Evolutionary conservation across 495 filamentous ascomycete genomes (phyloP).

Genomic region (Penicillium verhagenii): DNA sequence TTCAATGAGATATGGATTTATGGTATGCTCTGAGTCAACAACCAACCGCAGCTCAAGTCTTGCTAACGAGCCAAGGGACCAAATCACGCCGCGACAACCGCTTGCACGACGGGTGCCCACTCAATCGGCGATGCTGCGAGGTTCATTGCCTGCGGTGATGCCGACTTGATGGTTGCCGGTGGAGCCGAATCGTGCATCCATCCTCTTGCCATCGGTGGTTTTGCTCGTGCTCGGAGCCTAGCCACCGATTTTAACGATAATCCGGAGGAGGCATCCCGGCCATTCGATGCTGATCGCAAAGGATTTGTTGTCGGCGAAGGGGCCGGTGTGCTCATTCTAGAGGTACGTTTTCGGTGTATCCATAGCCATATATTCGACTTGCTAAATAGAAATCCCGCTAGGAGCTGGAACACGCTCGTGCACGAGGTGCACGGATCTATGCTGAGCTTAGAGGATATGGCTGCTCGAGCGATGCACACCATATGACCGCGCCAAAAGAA

Average conservation of each 20-base stretch:
- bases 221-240: slow-evolving; percentile 81
- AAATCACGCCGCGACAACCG: slow-evolving; percentile 87
- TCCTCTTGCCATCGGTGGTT: slow-evolving; percentile 87
- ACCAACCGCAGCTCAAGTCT: neutral
- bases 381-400: slow-evolving; percentile 27
- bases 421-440: slow-evolving; percentile 76
- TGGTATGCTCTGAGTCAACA: slow-evolving; percentile 34
- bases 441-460: slow-evolving; percentile 90
- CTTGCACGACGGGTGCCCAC: slow-evolving; percentile 94
- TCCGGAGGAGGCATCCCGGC: slow-evolving; percentile 73
- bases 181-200: slow-evolving; percentile 96
- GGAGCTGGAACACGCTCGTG: slow-evolving; percentile 84
- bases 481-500: slow-evolving; percentile 84
- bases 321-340: slow-evolving; percentile 80
- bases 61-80: slow-evolving; percentile 54
- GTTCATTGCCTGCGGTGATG: slow-evolving; percentile 87
- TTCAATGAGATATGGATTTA: slow-evolving; percentile 88
- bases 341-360: slow-evolving; percentile 43
- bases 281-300: slow-evolving; percentile 77
- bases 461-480: slow-evolving; percentile 80
- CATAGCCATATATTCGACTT: neutral
- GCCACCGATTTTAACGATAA: slow-evolving; percentile 74
- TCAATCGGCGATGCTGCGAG: slow-evolving; percentile 89
- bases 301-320: slow-evolving; percentile 96
- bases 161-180: slow-evolving; percentile 91